phyloP scores from a whole-genome alignment of 2,329 filamentous ascomycete genomes.

The Sarocladium kiliense region DNA sequence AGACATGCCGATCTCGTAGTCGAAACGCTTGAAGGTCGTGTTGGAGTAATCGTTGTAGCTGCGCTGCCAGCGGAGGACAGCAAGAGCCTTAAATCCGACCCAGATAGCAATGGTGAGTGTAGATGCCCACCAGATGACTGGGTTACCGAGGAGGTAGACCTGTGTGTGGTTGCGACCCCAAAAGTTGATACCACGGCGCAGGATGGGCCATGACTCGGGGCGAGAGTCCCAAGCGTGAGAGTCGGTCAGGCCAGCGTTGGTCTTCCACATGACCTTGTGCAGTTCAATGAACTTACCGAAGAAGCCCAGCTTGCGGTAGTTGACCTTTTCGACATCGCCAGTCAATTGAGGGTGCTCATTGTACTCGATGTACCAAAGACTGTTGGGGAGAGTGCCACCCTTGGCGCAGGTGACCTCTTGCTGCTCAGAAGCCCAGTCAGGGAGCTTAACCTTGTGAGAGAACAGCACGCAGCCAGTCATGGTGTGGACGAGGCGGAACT shows the following conservation, averaged over 20 bases:
- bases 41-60: slow-evolving; percentile 82
- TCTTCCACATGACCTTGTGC: slow-evolving; percentile 98
- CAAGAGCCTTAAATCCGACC: slow-evolving; percentile 77
- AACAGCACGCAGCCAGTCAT: slow-evolving; percentile 97
- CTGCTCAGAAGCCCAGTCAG: slow-evolving; percentile 96
- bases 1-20: slow-evolving; percentile 89
- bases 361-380: slow-evolving; percentile 91
- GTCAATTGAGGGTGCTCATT: slow-evolving; percentile 80
- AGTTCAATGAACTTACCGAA: slow-evolving; percentile 97
- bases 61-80: slow-evolving; percentile 89
- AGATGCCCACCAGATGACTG: slow-evolving; percentile 89
- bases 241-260: slow-evolving; percentile 92
- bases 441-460: slow-evolving; percentile 98
- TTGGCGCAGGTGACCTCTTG: slow-evolving; percentile 98
- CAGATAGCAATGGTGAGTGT: slow-evolving; percentile 75
- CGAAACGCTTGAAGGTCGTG: slow-evolving; percentile 87
- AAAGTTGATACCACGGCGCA: slow-evolving; percentile 96
- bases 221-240: slow-evolving; percentile 98
- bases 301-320: slow-evolving; percentile 92
- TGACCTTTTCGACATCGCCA: slow-evolving; percentile 80
- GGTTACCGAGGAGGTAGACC: slow-evolving; percentile 94
- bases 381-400: slow-evolving; percentile 89
- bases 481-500: slow-evolving; percentile 90
- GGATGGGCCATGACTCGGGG: slow-evolving; percentile 85
- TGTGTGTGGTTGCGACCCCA: slow-evolving; percentile 94